Evolutionary conservation across 2,329 filamentous ascomycete species (phyloP), one percentile per base, ranked within the genome.

Genomic region (Ophiocordyceps camponoti-saundersi): DNA sequence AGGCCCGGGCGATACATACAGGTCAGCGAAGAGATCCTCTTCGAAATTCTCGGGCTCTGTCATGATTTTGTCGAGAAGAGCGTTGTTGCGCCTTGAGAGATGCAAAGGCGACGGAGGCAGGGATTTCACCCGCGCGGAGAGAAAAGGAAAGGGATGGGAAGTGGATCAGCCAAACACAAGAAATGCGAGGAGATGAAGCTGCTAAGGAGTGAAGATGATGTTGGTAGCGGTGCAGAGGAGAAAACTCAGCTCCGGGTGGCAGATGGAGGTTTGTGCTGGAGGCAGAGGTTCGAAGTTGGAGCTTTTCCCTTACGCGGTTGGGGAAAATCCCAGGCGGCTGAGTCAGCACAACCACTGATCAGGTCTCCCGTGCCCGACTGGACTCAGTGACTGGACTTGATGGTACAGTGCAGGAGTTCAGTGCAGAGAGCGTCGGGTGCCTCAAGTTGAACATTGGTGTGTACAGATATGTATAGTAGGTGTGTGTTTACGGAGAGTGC

Each of bases 1-100:
- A 10, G 11, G 32, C 11, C 21, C 32, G 21, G 30, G 18, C 26
- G 44, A 41, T 20, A 55, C 86, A 68, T 71, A 95, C 88, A 95
- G 77, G 68, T 95, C 89, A 57, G 88, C 88, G 65, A 95, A 95
- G 66, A 95, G 84, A 73, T 95, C 88, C 59, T 95, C 89, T 56
- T 95, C 88, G 55, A 87, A 80, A 55, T 85, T 85, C 59, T 89
- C 85, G 46, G 75, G 71, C 58, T 92, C 86, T 44, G 85, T 79
- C 85, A 90, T 92, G 56, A 52, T 55, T 50, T 53, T n/a, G 13
- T 22, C 20, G 20, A 42, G 20, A 42, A 21, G 40, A 18, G 34
- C n/a, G 16, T 39, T 10, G 15, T 16, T 39, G 34, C 34, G n/a
- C 16, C 34, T 39, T 15, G 34, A 6, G 40, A 42, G 40, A 42